Percentiles rank a stretch among this genome's conserved stretches.
These are phyloP conservation scores for Teratosphaeria gauchensis DNA, from an alignment of 2,329 filamentous ascomycete genomes.

Conservation along the genomic window DNA sequence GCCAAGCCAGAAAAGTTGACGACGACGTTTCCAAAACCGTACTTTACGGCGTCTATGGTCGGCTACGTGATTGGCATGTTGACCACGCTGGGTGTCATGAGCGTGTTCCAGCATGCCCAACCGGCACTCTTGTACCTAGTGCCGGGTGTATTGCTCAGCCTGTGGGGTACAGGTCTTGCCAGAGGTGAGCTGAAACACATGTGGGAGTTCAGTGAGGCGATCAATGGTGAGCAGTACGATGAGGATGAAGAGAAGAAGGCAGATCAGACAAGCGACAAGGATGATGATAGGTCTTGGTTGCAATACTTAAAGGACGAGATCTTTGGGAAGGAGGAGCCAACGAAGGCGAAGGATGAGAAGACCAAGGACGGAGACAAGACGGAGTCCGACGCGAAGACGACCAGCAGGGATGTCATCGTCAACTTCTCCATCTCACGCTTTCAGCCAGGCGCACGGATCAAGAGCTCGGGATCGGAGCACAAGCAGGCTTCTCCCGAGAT, in stretches of 20 bases:
- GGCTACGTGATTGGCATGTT: constrained; percentile 76
- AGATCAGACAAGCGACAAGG: not conserved
- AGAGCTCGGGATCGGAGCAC: not conserved
- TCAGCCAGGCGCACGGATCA: not conserved
- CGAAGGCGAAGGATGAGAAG: not conserved
- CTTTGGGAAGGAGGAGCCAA: not conserved
- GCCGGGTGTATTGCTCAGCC: constrained; percentile 63
- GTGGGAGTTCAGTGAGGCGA: constrained; percentile 70
- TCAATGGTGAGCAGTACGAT: constrained; percentile 31
- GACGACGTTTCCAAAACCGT: constrained; percentile 64
- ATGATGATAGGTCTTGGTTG: not conserved
- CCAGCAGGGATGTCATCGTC: not conserved
- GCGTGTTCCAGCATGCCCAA: constrained; percentile 71
- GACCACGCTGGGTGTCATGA: constrained; percentile 64
- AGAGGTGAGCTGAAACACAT: constrained; percentile 65
- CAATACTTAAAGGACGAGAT: not conserved
- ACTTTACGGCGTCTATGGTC: constrained; percentile 66
- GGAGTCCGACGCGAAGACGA: not conserved
- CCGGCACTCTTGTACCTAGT: constrained; percentile 89
- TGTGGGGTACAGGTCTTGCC: constrained; percentile 64
- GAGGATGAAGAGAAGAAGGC: not conserved
- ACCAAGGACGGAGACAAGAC: not conserved
- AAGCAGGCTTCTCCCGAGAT: not conserved
- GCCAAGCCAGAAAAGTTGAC: constrained; percentile 17
- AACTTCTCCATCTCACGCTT: not conserved